phyloP scores from a whole-genome alignment of 257 asterid genomes.

The Anisodus acutangulus region DNA sequence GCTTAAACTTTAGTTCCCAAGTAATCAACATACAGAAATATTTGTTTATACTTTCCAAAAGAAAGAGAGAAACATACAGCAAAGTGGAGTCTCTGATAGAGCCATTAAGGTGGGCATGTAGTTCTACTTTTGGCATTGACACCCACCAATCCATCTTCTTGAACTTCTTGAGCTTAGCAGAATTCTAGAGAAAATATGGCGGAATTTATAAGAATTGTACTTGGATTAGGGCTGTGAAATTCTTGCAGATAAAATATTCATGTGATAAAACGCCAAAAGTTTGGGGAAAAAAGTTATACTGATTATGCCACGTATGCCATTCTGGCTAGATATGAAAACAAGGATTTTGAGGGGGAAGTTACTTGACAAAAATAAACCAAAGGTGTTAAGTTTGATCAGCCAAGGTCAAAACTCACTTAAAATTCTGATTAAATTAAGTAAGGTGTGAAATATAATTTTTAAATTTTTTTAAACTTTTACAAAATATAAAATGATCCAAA shows the following conservation, averaged over 20 bases:
- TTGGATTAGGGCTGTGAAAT: background rate
- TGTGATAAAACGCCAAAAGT: no score
- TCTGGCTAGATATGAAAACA: no score
- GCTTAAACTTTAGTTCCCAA: background rate
- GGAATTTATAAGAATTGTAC: background rate
- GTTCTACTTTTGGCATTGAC: constrained; percentile 79
- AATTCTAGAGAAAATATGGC: background rate
- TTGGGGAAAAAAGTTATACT: no score
- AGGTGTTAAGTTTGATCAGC: no score
- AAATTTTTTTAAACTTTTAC: no score
- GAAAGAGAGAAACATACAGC: constrained; percentile 46
- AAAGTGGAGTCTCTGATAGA: constrained; percentile 86
- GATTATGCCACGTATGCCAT: no score
- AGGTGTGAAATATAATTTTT: no score
- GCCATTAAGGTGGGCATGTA: constrained; percentile 95
- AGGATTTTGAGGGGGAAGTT: no score
- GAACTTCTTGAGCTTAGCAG: constrained; percentile 1
- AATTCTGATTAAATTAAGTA: no score
- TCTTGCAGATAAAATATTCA: background rate
- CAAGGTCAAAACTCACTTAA: no score
- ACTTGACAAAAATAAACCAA: no score
- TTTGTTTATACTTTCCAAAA: background rate
- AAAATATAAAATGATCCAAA: no score
- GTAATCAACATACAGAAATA: background rate
- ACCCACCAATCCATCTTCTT: constrained; percentile 68